Evolutionary conservation across 2,329 filamentous ascomycete species (phyloP).

Genomic region (Colletotrichum spaethianum): DNA sequence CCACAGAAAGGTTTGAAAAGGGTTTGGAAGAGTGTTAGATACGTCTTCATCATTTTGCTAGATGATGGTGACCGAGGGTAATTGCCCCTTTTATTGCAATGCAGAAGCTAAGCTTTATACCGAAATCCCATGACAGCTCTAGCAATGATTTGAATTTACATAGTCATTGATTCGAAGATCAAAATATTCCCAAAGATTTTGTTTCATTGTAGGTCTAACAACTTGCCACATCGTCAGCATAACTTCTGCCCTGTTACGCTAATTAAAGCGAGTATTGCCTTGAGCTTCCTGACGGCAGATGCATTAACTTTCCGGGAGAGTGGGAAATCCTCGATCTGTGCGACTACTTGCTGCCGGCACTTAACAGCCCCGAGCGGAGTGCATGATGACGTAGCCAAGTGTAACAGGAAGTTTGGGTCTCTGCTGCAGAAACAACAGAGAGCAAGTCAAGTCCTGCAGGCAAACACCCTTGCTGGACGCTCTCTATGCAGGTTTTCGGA

Average conservation of each 20-base stretch:
- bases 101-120: no score
- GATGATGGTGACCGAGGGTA: no score
- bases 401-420: neutral
- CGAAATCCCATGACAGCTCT: no score
- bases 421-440: neutral
- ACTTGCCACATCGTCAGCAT: neutral
- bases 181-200: no score
- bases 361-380: neutral
- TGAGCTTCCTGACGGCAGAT: neutral
- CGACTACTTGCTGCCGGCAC: slow-evolving; percentile 2
- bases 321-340: neutral
- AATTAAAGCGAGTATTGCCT: neutral
- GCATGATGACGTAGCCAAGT: neutral
- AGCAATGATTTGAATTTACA: no score
- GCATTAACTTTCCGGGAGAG: neutral
- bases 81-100: no score
- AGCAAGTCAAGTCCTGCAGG: neutral
- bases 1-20: no score
- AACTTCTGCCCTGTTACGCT: neutral
- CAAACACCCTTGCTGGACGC: neutral
- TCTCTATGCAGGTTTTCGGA: slow-evolving; percentile 18
- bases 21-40: no score
- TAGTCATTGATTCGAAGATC: no score
- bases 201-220: neutral
- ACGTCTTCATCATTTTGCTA: no score